Percentiles rank a stretch among this genome's conserved stretches.
Conservation (phyloP, 2,329 filamentous ascomycete genomes). For the Monosporascus sp. region DNA sequence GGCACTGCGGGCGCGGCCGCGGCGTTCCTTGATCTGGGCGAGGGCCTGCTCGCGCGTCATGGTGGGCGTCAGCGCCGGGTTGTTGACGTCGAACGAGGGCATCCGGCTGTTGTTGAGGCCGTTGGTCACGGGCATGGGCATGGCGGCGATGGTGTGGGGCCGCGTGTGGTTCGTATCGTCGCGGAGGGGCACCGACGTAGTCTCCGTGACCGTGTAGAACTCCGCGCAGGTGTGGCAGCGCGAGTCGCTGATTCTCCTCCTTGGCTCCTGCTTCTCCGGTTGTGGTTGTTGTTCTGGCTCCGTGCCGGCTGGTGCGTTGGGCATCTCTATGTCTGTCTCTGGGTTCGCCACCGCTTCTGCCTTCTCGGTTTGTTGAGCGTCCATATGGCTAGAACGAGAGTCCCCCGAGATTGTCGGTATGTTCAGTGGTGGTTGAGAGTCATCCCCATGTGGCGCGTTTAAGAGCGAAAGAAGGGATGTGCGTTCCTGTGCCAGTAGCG, state of each 20-base stretch:
- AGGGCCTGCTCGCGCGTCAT: conserved; percentile 71
- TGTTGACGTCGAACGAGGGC: conserved; percentile 47
- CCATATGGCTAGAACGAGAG: conserved; percentile 4
- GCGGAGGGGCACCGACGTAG: conserved; percentile 48
- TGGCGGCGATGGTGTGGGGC: conserved; percentile 17
- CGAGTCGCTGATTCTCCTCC: conserved; percentile 3
- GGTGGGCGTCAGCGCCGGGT: conserved; percentile 57
- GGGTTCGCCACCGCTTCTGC: not conserved
- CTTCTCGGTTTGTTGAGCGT: conserved; percentile 2
- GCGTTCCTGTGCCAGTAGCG: conserved; percentile 46
- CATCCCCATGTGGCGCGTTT: conserved; percentile 45
- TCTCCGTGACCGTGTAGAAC: conserved; percentile 43
- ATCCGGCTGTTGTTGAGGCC: conserved; percentile 10
- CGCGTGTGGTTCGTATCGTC: conserved; percentile 33
- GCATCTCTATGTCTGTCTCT: conserved; percentile 1
- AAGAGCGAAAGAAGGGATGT: conserved; percentile 58
- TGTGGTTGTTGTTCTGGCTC: conserved; percentile 5
- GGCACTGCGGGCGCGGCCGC: conserved; percentile 65
- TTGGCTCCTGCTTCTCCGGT: not conserved
- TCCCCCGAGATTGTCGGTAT: conserved; percentile 37
- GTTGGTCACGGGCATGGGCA: conserved; percentile 18
- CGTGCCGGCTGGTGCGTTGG: conserved; percentile 8
- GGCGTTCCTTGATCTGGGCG: conserved; percentile 66
- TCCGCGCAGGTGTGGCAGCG: conserved; percentile 43
- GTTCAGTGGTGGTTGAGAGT: conserved; percentile 29